Base-by-base conservation (phyloP, 208 protist genomes). In the Trypanosomatidae sp. region DNA sequence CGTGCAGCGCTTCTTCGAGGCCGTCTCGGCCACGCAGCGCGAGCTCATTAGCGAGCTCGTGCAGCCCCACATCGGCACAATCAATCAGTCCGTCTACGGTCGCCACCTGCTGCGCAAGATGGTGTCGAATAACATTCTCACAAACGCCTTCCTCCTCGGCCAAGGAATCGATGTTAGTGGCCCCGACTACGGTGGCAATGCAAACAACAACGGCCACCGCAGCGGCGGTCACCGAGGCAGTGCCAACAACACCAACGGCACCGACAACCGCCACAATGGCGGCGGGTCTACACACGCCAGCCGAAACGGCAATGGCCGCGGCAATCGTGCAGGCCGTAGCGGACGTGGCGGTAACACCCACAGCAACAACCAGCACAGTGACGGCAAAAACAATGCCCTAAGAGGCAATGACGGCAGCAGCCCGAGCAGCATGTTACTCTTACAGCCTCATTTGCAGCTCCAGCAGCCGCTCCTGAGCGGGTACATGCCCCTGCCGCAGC, bases 1-100 rank as follows among this genome's bases (percentile, higher is more conserved):
- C 1, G 93, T 99, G 19, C 98, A 99, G 87, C 98, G 97, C 69
- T 84, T 99, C 66, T 75, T 99, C 19, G 95, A 99, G 62, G 71
- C 68, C 12, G 81, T 84, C 30, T 86, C 80, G 41, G 56, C 67
- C 41, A 55, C 60, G 44, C 91, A 95, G 80, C 82, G 86, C 56
- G 67, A 71, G 50, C 80, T 80, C 46, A 86, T 95, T 50, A 86
- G 79, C 10, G 76, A 89, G 33, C 62, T 88, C 10, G 81, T 91
- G 59, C 53, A 75, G 66, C 88, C 87, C 2, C 78, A 89, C 72
- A 69, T 93, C 12, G 43, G 46, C 17, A 69, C 46, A 36, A 88
- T 95, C 59, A 80, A 83, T 62, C 79, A 85, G 55, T 89, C 87
- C 55, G 82, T 89, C 10, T 95, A 86, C 44, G 91, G 91, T 9